phyloP scores from a whole-genome alignment of 2,329 filamentous ascomycete genomes.

The Botrytis paeoniae region DNA sequence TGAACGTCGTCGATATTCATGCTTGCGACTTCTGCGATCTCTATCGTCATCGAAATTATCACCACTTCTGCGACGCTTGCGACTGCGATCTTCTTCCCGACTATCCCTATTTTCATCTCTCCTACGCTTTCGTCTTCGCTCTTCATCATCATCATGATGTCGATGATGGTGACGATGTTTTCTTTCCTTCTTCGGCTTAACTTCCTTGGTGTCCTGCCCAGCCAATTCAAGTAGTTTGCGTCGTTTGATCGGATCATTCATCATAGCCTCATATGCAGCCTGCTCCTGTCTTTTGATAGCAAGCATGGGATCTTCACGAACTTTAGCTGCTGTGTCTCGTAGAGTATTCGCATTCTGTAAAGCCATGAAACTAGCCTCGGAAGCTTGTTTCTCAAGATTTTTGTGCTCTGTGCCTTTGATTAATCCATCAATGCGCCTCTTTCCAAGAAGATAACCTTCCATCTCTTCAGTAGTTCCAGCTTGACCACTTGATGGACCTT shows the following conservation, averaged over 20 bases:
- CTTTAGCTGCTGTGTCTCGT: constrained; percentile 79
- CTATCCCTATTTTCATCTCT: constrained; percentile 38
- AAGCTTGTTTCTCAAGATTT: constrained; percentile 72
- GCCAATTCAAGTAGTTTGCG: constrained; percentile 64
- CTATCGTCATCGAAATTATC: constrained; percentile 35
- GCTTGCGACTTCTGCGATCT: constrained; percentile 27
- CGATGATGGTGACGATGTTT: constrained; percentile 43
- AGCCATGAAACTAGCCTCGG: constrained; percentile 58
- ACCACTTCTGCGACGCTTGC: constrained; percentile 44
- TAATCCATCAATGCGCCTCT: constrained; percentile 84
- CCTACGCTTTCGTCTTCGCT: constrained; percentile 47
- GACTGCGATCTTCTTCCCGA: constrained; percentile 42
- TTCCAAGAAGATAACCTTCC: constrained; percentile 89
- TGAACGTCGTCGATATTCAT: constrained; percentile 43
- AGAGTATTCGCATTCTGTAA: constrained; percentile 68
- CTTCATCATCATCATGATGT: constrained; percentile 39
- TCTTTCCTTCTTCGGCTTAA: constrained; percentile 45
- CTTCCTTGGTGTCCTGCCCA: constrained; percentile 48
- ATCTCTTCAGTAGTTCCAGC: constrained; percentile 81
- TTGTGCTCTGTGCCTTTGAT: constrained; percentile 79
- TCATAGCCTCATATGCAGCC: constrained; percentile 74
- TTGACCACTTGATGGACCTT: constrained; percentile 75
- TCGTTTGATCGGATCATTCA: constrained; percentile 70
- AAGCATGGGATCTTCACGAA: constrained; percentile 85
- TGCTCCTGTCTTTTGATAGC: constrained; percentile 93